Conservation (phyloP, 2,329 filamentous ascomycete genomes). For the Fusarium foetens region DNA sequence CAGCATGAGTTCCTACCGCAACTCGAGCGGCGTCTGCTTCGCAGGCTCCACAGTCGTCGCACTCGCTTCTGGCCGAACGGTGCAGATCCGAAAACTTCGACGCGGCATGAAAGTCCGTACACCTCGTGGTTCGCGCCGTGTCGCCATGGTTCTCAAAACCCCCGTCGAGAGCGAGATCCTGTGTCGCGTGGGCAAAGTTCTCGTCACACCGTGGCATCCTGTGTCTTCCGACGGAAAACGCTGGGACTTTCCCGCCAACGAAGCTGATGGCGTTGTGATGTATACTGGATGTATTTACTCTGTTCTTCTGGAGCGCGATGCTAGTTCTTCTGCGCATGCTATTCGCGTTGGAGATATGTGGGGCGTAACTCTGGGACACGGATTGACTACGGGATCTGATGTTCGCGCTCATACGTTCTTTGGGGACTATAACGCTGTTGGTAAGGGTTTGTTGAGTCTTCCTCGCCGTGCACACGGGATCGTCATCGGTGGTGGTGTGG, state of each 20-base stretch:
- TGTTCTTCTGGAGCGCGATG: constrained; percentile 61
- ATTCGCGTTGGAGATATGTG: constrained; percentile 58
- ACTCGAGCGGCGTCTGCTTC: constrained; percentile 60
- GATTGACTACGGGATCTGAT: constrained; percentile 51
- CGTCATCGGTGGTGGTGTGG: constrained; percentile 56
- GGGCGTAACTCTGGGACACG: constrained; percentile 70
- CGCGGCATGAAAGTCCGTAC: constrained; percentile 61
- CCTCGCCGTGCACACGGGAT: constrained; percentile 53
- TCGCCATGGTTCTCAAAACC: constrained; percentile 64
- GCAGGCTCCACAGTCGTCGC: constrained; percentile 59
- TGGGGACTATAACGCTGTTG: constrained; percentile 60
- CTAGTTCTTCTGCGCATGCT: constrained; percentile 59
- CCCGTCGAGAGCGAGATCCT: constrained; percentile 53
- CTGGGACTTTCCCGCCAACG: constrained; percentile 61
- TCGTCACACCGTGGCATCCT: constrained; percentile 71
- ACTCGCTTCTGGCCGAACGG: constrained; percentile 53
- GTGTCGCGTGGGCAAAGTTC: constrained; percentile 57
- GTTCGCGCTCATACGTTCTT: constrained; percentile 64
- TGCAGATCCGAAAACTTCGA: constrained; percentile 57
- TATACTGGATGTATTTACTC: constrained; percentile 68
- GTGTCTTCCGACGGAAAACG: constrained; percentile 52
- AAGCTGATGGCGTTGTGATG: constrained; percentile 46
- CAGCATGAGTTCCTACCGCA: constrained; percentile 59
- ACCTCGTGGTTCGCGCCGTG: constrained; percentile 58
- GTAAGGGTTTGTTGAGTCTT: constrained; percentile 52